A percentile compares a stretch with the other conserved stretches of the same genome.
Conservation (phyloP, 2,329 filamentous ascomycete genomes). For the Talaromyces sp. region DNA sequence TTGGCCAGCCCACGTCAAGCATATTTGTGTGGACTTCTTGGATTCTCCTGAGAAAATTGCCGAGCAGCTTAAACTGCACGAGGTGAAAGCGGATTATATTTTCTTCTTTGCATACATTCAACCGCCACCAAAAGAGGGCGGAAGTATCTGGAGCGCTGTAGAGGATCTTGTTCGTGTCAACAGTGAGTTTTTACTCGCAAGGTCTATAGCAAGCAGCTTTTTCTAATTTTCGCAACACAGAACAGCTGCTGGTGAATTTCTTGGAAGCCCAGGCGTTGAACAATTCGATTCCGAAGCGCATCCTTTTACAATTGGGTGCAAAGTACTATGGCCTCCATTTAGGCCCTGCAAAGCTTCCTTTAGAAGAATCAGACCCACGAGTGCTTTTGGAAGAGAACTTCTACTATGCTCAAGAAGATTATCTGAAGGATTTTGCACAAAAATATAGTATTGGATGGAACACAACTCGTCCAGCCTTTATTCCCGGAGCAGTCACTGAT, state of each 20-base stretch:
- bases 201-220: not conserved
- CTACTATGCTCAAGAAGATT: slow-evolving; percentile 14
- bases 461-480: slow-evolving; percentile 4
- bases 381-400: slow-evolving; percentile 9
- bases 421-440: not conserved
- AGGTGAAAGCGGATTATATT: slow-evolving; percentile 24
- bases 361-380: slow-evolving; percentile 11
- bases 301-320: slow-evolving; percentile 7
- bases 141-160: slow-evolving; percentile 12
- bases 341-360: slow-evolving; percentile 8
- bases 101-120: slow-evolving; percentile 17
- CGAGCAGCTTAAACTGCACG: slow-evolving; percentile 20
- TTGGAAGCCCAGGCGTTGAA: not conserved
- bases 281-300: slow-evolving; percentile 1
- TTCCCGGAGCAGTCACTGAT: not conserved
- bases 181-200: not conserved
- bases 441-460: slow-evolving; percentile 10
- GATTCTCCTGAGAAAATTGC: slow-evolving; percentile 7
- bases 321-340: slow-evolving; percentile 12
- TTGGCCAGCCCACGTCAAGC: not conserved
- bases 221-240: not conserved
- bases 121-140: slow-evolving; percentile 26
- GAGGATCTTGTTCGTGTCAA: slow-evolving; percentile 12
- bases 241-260: not conserved
- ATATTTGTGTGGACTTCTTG: not conserved